Conservation (phyloP, 2,329 filamentous ascomycete species). For the Fusarium incarnatum region DNA sequence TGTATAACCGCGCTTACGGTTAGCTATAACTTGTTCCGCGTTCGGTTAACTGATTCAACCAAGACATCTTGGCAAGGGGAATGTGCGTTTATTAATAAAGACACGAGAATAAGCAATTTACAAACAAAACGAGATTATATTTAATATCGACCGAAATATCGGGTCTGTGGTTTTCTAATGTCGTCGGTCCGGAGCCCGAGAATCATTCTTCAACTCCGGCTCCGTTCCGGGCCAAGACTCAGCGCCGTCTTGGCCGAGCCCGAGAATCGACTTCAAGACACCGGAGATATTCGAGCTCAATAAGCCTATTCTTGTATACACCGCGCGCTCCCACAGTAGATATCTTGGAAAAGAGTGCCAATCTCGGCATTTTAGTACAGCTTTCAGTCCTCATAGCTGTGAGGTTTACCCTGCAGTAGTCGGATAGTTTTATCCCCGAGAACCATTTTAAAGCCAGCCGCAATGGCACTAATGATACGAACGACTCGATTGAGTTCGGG, state of each 20-base stretch:
- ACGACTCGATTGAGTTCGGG: not conserved
- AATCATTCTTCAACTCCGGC: not conserved
- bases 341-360: too few relatives aligned
- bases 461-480: not conserved
- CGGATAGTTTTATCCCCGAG: not conserved
- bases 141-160: not conserved
- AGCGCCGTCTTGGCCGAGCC: conserved; percentile 2
- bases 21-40: too few relatives aligned
- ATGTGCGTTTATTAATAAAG: not conserved
- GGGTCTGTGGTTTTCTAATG: not conserved
- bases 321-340: too few relatives aligned
- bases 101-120: not conserved
- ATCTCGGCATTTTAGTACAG: too few relatives aligned
- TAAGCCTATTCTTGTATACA: too few relatives aligned
- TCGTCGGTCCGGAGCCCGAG: not conserved
- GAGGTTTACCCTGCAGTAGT: too few relatives aligned
- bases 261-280: not conserved
- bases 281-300: not conserved
- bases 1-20: not conserved
- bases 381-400: too few relatives aligned
- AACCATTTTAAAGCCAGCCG: not conserved
- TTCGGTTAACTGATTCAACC: not conserved
- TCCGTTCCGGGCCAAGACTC: not conserved
- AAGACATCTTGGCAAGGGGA: not conserved
- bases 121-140: not conserved